Evolutionary conservation across 352 stramenopile genomes (phyloP), one percentile per base, ranked within the genome.

Genomic region (Achlya hypogyna): DNA sequence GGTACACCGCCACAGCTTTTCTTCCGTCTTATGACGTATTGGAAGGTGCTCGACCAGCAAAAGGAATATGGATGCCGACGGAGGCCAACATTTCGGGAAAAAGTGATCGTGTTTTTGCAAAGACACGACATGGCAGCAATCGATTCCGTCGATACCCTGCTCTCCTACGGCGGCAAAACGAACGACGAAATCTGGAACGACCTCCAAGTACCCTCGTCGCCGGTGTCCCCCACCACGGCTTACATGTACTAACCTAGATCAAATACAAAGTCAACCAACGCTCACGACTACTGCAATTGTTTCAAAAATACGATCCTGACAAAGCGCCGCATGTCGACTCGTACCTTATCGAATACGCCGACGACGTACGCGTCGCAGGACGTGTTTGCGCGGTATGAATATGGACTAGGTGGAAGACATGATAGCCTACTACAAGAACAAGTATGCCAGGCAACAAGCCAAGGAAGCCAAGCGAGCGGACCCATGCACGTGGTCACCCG

Each of bases 161-260:
- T 64, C 9, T 14, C 29, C 9, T 64, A 35, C 31, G 54, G 54
- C 9, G 54, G 54, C 34, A 64, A 64, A 27, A 64, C 54, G n/a
- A 64, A 64, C 54, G 54, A 64, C 22, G 54, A 64, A 5, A 64
- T 64, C 47, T 64, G 54, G 54, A 38, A 64, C 14, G 54, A 64
- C 5, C 54, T 64, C 8, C 54, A 64, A 38, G 54, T 64, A n/a
- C 20, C 14, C 49, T 62, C 38, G 38, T 18, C 38, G 38, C 14
- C 38, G 38, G 12, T 45, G 38, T 45, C 38, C 12, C 38, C 38
- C 12, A 45, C 38, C 12, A 45, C 38, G 2, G 4, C n/a, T 10
- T 45, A 45, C 38, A 45, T 45, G 38, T 45, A 45, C 12, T 10
- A n/a, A 32, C 8, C 2, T 62, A 64, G 54, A 45, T 51, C 54